phyloP scores from a whole-genome alignment of 169 alveolate genomes.

The Eimeria nieschulzi region DNA sequence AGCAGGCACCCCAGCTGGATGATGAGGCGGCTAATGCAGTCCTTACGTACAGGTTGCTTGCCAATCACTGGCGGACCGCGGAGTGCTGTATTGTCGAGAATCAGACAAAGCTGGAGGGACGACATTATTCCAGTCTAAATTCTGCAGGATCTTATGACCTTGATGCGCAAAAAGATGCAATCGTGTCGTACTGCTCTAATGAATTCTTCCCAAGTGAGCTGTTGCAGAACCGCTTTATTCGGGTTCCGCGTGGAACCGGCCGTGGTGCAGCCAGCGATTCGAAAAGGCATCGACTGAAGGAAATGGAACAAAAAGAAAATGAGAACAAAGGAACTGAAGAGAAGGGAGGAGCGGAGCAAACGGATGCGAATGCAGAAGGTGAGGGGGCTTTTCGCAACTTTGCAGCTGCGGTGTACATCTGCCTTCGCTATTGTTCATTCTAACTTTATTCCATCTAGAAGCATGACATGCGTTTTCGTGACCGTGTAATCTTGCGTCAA shows the following conservation, averaged over 20 bases:
- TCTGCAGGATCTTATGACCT: neutral
- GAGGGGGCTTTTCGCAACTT: neutral
- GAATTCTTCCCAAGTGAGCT: constrained; percentile 68
- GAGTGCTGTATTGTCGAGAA: constrained; percentile 52
- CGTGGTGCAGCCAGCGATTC: constrained; percentile 26
- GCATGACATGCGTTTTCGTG: too few relatives aligned
- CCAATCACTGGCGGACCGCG: constrained; percentile 73
- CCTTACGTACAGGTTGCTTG: constrained; percentile 39
- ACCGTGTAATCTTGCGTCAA: too few relatives aligned
- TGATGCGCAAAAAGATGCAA: constrained; percentile 68
- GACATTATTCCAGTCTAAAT: neutral
- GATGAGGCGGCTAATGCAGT: constrained; percentile 38
- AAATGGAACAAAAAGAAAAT: constrained; percentile 73
- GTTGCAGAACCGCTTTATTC: constrained; percentile 48
- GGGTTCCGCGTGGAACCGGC: constrained; percentile 33
- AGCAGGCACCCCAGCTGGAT: constrained; percentile 48
- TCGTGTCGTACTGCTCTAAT: constrained; percentile 46
- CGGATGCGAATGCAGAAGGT: constrained; percentile 64
- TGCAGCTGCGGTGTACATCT: neutral
- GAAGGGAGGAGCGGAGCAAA: neutral
- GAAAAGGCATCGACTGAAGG: constrained; percentile 52
- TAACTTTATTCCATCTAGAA: too few relatives aligned
- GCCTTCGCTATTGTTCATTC: neutral
- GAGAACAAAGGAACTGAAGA: constrained; percentile 66
- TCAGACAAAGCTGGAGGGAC: constrained; percentile 47